Evolutionary conservation across 73 alveolate species (phyloP).

Genomic region (Symbiodinium pilosum): DNA sequence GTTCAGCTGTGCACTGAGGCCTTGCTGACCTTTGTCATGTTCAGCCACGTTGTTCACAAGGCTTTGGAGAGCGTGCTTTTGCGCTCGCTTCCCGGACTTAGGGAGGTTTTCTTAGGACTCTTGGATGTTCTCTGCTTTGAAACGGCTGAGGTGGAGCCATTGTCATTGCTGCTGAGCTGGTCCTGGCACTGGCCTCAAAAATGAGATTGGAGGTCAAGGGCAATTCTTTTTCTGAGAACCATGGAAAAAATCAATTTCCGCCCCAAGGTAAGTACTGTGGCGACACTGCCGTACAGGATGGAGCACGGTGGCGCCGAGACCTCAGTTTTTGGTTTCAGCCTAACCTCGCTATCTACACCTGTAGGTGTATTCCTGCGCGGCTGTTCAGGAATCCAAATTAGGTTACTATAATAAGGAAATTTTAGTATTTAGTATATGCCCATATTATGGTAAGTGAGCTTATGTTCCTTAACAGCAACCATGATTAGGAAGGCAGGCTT

Average conservation of each 20-base stretch:
- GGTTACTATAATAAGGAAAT: too few relatives aligned
- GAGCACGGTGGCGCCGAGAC: slow-evolving; percentile 38
- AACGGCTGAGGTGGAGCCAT: neutral
- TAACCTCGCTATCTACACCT: too few relatives aligned
- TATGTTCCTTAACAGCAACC: too few relatives aligned
- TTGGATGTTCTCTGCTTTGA: neutral
- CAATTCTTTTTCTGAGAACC: neutral
- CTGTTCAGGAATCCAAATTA: too few relatives aligned
- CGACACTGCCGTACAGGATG: slow-evolving; percentile 54
- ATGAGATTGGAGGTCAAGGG: neutral
- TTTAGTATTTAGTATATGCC: too few relatives aligned
- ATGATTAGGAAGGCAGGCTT: too few relatives aligned
- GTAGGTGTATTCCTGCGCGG: too few relatives aligned
- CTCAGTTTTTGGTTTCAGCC: too few relatives aligned
- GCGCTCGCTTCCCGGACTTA: neutral
- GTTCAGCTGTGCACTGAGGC: slow-evolving; percentile 13
- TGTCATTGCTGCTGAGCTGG: neutral
- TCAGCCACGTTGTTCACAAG: slow-evolving; percentile 82
- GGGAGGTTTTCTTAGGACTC: neutral
- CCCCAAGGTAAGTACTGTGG: slow-evolving; percentile 59
- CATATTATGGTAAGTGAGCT: too few relatives aligned
- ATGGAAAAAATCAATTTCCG: too few relatives aligned
- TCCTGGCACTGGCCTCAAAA: neutral
- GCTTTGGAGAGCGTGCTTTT: slow-evolving; percentile 38
- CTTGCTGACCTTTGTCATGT: slow-evolving; percentile 71